Base-by-base conservation (phyloP, 2,329 filamentous ascomycete genomes). In the Paecilomyces niveus region DNA sequence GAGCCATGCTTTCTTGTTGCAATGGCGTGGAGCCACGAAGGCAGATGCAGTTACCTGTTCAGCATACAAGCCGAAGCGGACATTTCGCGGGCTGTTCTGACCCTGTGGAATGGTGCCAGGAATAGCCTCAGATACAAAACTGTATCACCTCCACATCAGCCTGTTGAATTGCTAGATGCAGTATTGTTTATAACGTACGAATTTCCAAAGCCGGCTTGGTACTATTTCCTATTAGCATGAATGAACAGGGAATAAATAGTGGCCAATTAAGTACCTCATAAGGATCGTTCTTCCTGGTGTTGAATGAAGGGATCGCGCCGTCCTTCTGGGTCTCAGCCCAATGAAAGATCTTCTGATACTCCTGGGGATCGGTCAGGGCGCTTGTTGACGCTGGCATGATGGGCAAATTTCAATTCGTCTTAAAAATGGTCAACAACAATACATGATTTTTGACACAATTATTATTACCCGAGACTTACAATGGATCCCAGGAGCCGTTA, bases 311-410 rank as follows among this genome's bases (percentile, higher is more conserved):
- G 26, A 84, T 78, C 0, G 74, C 65, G 0, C 79, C 83, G 66
- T 85, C 77, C 65, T 84, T 78, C 63, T 85, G 83, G n/a, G 82
- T 84, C 65, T 83, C 81, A 0, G 82, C 83, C 83, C 83, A 85
- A 65, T 81, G 80, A 60, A 81, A 81, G 64, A 81, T 79, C 55
- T 79, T 78, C 57, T 81, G 78, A 62, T 81, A 81, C 51, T 81
- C 77, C 50, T 68, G 39, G 53, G 70, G 67, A 56, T 70, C 67
- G 1, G 68, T 58, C 8, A 70, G 59, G 2, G 60, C 61, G 26
- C 59, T 62, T 54, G 63, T 65, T 9, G 68, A 69, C 6, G 22
- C 53, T 60, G 64, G 60, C 67, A 71, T 70, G 33, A 15, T 67
- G 56, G n/a, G 7, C 8, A 45, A 5, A 21, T 15, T 39, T n/a